phyloP scores from a whole-genome alignment of 805 yeast species.

The Candida stauntonica region DNA sequence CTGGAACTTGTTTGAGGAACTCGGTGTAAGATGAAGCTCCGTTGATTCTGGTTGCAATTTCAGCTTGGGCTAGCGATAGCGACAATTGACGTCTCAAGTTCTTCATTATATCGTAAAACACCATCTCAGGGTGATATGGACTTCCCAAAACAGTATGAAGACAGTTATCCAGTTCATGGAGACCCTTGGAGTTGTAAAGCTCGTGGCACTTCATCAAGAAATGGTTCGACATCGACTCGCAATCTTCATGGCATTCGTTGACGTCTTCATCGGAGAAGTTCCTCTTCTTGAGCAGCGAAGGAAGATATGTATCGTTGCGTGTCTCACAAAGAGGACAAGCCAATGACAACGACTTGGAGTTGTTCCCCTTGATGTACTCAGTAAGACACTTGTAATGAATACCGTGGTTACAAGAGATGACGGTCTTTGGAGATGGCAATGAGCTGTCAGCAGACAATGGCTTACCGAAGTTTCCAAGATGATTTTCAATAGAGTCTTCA shows the following conservation, averaged over 20 bases:
- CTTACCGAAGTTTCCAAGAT: conserved; percentile 27
- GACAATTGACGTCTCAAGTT: conserved; percentile 28
- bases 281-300: conserved; percentile 36
- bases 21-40: conserved; percentile 29
- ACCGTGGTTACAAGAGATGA: conserved; percentile 83
- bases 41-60: conserved; percentile 52
- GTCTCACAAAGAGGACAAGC: conserved; percentile 95
- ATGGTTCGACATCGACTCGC: not conserved
- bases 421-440: conserved; percentile 7
- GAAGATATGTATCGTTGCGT: conserved; percentile 69
- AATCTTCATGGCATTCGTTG: not conserved
- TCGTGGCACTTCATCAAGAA: conserved; percentile 4
- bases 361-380: conserved; percentile 52
- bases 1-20: conserved; percentile 32
- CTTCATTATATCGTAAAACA: conserved; percentile 1
- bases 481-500: conserved; percentile 18
- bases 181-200: conserved; percentile 2
- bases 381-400: conserved; percentile 80
- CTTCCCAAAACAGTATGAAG: conserved; percentile 3
- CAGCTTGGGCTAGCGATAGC: conserved; percentile 52
- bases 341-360: conserved; percentile 48
- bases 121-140: conserved; percentile 2
- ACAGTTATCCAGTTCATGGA: conserved; percentile 3
- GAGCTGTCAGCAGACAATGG: conserved; percentile 19
- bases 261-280: conserved; percentile 28